phyloP scores from a whole-genome alignment of 306 rosid genomes.

The Cucurbita ficifolia region DNA sequence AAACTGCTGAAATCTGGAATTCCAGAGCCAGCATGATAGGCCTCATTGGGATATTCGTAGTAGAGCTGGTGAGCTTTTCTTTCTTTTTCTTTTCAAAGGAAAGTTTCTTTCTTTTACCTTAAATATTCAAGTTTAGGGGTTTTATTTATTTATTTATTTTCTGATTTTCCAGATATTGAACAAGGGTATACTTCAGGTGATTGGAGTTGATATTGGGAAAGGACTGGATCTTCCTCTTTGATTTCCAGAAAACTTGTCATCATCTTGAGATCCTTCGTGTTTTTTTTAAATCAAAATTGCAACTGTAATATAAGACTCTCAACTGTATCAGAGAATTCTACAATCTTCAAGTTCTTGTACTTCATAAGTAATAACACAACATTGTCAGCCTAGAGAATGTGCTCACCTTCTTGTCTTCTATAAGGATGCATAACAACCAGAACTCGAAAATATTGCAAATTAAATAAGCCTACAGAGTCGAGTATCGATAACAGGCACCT shows the following conservation, averaged over 20 bases:
- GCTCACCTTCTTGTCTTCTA: background rate
- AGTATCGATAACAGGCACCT: slow-evolving; percentile 39
- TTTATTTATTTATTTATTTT: background rate
- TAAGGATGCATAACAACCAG: background rate
- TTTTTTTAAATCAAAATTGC: background rate
- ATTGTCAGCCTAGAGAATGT: background rate
- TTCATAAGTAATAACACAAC: background rate
- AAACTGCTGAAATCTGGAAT: slow-evolving; percentile 82
- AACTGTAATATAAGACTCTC: background rate
- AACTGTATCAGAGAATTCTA: background rate
- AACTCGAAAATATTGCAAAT: slow-evolving; percentile 5
- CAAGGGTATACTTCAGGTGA: slow-evolving; percentile 70
- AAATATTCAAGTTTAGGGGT: background rate
- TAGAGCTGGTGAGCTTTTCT: slow-evolving; percentile 46
- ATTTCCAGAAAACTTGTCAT: slow-evolving; percentile 4
- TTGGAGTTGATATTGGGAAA: slow-evolving; percentile 86
- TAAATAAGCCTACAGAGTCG: slow-evolving; percentile 56
- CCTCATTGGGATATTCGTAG: slow-evolving; percentile 58
- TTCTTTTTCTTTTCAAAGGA: background rate
- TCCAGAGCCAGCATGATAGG: slow-evolving; percentile 98
- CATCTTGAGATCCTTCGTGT: background rate
- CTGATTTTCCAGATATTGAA: slow-evolving; percentile 50
- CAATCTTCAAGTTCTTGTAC: background rate
- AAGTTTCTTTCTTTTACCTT: background rate
- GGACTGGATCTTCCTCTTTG: slow-evolving; percentile 80